phyloP scores from a whole-genome alignment of 257 asterid genomes.

The Solanum lycopersicoides region DNA sequence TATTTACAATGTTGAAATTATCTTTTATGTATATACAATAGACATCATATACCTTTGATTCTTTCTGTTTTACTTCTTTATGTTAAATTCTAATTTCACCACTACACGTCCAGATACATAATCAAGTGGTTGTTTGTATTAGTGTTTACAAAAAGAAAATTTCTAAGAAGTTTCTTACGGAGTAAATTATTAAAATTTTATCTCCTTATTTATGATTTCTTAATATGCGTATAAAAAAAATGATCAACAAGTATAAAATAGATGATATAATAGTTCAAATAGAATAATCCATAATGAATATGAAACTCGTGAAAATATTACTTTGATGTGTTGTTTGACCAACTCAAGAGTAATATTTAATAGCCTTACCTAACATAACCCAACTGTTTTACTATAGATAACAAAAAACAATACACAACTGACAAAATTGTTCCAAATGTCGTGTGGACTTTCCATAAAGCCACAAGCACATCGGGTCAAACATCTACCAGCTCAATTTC shows the following conservation, averaged over 20 bases:
- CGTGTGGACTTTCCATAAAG: not conserved
- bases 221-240: too few relatives aligned
- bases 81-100: not conserved
- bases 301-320: too few relatives aligned
- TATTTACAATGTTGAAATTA: too few relatives aligned
- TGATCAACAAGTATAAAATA: too few relatives aligned
- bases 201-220: too few relatives aligned
- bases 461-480: not conserved
- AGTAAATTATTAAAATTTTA: too few relatives aligned
- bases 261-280: too few relatives aligned
- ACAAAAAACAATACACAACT: not conserved
- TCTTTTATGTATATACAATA: not conserved
- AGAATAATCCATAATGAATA: not conserved
- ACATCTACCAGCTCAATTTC: not conserved
- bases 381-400: not conserved
- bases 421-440: not conserved
- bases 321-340: not conserved
- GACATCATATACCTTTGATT: not conserved
- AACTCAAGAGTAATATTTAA: not conserved
- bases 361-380: not conserved
- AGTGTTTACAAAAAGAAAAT: not conserved
- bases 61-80: not conserved
- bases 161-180: not conserved
- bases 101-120: not conserved
- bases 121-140: not conserved